Conservation (phyloP, 352 stramenopile species). For the Pythium aphanidermatum region DNA sequence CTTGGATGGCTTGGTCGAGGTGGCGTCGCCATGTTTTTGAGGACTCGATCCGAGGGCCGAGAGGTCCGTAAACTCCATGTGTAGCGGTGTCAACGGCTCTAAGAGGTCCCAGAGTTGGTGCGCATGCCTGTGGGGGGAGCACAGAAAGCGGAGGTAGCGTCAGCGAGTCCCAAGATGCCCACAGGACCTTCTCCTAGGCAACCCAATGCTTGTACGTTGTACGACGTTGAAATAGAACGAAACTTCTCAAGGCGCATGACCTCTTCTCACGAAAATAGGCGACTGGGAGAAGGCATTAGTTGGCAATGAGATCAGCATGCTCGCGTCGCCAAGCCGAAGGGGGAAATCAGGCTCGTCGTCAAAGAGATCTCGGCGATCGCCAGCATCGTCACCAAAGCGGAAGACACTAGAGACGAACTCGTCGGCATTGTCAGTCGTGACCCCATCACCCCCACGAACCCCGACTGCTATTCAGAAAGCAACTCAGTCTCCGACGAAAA, state of each 20-base stretch:
- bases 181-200: too few species aligned
- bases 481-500: not conserved
- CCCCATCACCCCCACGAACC: not conserved
- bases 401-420: too few species aligned
- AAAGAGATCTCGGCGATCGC: not conserved
- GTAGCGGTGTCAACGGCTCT: too few species aligned
- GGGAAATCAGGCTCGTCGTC: not conserved
- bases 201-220: too few species aligned
- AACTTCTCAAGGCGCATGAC: slow-evolving; percentile 5
- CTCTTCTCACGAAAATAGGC: slow-evolving; percentile 10
- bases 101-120: too few species aligned
- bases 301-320: not conserved
- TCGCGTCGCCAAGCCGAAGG: not conserved
- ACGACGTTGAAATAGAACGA: slow-evolving; percentile 17
- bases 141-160: not conserved
- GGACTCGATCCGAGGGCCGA: slow-evolving; percentile 29
- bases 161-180: too few species aligned
- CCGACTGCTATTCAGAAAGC: slow-evolving; percentile 10
- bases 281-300: too few species aligned
- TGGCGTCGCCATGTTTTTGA: slow-evolving; percentile 23
- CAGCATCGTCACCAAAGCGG: slow-evolving; percentile 6
- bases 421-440: too few species aligned
- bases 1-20: slow-evolving; percentile 33
- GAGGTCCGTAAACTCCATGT: slow-evolving; percentile 49
- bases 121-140: too few species aligned